Evolutionary conservation across 2,329 filamentous ascomycete genomes (phyloP).

Genomic region (Aspergillus hortae): DNA sequence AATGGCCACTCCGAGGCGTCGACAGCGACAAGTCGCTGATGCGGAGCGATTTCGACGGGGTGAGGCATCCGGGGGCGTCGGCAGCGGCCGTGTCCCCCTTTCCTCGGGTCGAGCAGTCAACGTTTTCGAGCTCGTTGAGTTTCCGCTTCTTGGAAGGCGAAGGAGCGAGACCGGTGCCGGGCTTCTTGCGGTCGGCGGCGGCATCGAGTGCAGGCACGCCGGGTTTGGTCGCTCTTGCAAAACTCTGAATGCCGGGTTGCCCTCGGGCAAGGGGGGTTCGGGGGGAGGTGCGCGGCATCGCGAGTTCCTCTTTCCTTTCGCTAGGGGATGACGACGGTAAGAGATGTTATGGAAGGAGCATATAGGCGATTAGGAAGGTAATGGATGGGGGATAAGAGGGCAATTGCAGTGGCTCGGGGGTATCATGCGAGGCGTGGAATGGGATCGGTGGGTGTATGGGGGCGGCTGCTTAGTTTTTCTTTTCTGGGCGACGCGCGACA

Average conservation of each 20-base stretch:
- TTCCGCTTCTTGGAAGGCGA: conserved; percentile 42
- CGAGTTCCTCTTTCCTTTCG: conserved; percentile 13
- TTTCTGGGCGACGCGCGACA: conserved; percentile 13
- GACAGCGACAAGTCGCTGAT: conserved; percentile 30
- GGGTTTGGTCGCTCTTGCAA: conserved; percentile 44
- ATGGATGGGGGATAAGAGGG: conserved; percentile 4
- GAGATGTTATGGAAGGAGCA: conserved; percentile 11
- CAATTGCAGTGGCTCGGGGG: conserved; percentile 4
- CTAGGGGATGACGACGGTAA: neutral
- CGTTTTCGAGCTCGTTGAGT: conserved; percentile 31
- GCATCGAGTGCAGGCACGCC: conserved; percentile 16
- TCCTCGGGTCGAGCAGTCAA: conserved; percentile 22
- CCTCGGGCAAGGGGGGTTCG: conserved; percentile 28
- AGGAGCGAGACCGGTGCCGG: conserved; percentile 21
- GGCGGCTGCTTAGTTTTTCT: conserved; percentile 4
- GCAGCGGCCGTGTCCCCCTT: conserved; percentile 4
- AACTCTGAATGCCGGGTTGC: conserved; percentile 43
- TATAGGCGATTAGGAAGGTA: conserved; percentile 5
- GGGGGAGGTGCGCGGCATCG: conserved; percentile 32
- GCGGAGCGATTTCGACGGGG: conserved; percentile 33
- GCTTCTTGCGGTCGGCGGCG: conserved; percentile 29
- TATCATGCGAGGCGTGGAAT: conserved; percentile 1
- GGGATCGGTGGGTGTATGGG: neutral
- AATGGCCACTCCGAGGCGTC: conserved; percentile 29
- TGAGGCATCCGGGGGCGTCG: conserved; percentile 15